A percentile compares a stretch with the other conserved stretches of the same genome.
Evolutionary conservation across 2,329 filamentous ascomycete species (phyloP).

Genomic region (Fusarium heterosporum): DNA sequence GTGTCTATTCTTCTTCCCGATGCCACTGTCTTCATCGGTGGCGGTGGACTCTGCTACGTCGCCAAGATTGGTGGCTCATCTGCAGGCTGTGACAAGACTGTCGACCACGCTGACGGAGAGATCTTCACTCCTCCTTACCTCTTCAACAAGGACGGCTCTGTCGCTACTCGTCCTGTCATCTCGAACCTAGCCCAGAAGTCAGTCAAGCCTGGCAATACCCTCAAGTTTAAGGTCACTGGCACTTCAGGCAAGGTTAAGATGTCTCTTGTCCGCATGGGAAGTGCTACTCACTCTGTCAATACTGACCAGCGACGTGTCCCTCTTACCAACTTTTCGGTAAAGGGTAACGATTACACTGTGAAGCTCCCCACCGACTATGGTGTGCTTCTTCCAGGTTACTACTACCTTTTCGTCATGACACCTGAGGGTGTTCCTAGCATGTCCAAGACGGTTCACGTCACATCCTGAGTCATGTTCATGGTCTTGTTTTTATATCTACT

Average conservation of each 20-base stretch:
- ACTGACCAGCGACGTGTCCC: slow-evolving; percentile 68
- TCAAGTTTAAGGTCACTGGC: slow-evolving; percentile 42
- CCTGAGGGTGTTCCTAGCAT: slow-evolving; percentile 24
- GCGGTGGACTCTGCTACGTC: slow-evolving; percentile 63
- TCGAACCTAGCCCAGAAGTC: slow-evolving; percentile 9
- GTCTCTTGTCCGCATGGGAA: slow-evolving; percentile 61
- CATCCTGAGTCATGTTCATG: not conserved
- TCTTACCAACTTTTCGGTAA: slow-evolving; percentile 48
- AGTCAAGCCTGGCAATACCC: slow-evolving; percentile 35
- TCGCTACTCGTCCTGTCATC: slow-evolving; percentile 49
- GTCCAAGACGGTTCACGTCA: slow-evolving; percentile 30
- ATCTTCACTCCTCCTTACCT: slow-evolving; percentile 69
- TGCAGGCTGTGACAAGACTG: slow-evolving; percentile 48
- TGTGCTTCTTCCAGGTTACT: slow-evolving; percentile 64
- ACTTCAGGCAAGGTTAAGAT: slow-evolving; percentile 46
- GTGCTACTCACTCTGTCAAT: slow-evolving; percentile 66
- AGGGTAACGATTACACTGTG: slow-evolving; percentile 52
- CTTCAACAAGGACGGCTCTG: slow-evolving; percentile 57
- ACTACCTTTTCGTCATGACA: slow-evolving; percentile 61
- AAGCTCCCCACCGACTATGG: slow-evolving; percentile 61
- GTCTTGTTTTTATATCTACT: not conserved
- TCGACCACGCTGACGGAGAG: slow-evolving; percentile 65
- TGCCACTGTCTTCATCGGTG: slow-evolving; percentile 62
- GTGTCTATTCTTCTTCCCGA: slow-evolving; percentile 62
- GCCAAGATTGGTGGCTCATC: slow-evolving; percentile 44